Evolutionary conservation across 129 eudicot genomes (phyloP).

Genomic region (Pulicaria dysenterica): DNA sequence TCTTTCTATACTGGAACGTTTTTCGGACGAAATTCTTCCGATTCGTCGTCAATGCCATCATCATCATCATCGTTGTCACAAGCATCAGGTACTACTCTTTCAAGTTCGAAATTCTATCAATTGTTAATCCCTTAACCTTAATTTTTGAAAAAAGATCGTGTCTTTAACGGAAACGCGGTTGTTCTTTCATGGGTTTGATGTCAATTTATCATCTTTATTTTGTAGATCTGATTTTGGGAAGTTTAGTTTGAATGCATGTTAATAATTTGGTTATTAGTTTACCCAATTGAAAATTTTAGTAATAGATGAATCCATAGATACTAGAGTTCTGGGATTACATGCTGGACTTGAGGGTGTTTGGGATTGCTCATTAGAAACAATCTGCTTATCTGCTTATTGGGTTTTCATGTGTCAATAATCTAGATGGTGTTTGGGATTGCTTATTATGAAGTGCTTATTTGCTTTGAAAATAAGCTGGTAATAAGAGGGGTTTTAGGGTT

Average conservation of each 20-base stretch:
- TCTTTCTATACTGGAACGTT: constrained; percentile 84
- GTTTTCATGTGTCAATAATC: too few relatives aligned
- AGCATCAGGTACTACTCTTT: constrained; percentile 21
- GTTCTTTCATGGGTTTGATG: constrained; percentile 9
- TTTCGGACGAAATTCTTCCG: constrained; percentile 45
- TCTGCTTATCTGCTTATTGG: too few relatives aligned
- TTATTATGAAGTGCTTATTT: too few relatives aligned
- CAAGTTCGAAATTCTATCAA: neutral
- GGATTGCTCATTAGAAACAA: too few relatives aligned
- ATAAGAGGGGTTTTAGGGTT: too few relatives aligned
- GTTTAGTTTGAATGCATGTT: neutral
- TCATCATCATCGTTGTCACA: neutral
- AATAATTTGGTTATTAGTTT: neutral
- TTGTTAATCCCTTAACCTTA: neutral
- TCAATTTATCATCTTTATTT: neutral
- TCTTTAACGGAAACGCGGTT: constrained; percentile 13
- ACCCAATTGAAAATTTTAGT: neutral
- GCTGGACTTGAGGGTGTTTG: too few relatives aligned
- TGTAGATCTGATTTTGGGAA: constrained; percentile 4
- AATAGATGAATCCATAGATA: neutral
- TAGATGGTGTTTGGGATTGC: too few relatives aligned
- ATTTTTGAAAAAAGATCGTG: neutral
- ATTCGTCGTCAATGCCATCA: constrained; percentile 35
- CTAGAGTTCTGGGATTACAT: neutral
- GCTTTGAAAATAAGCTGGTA: too few relatives aligned